Base-by-base conservation (phyloP, 768 basidiomycete genomes). In the Lactarius vividus region DNA sequence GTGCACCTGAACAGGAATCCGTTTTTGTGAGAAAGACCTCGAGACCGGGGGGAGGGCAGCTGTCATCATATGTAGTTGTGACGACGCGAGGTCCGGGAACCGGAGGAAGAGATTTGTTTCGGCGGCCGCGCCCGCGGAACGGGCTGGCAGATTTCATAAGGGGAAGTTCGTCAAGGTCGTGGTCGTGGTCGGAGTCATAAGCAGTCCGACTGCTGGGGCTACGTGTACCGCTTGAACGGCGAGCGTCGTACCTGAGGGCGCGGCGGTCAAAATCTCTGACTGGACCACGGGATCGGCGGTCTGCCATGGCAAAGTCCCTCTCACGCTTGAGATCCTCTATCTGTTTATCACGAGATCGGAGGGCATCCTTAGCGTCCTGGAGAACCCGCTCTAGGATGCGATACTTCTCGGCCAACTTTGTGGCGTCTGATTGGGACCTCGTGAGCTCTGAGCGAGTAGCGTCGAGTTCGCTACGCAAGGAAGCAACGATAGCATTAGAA, bases 1-100 rank as follows among this genome's bases (percentile, higher is more conserved):
- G 88, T 1, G 88, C 85, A 15, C 90, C 90, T 2, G 89, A 89
- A 88, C 86, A 89, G 35, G 75, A 71, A 74, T 92, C 90, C 37
- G 84, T 86, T 66, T 89, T 87, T 18, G 88, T 89, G 77, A 91
- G 81, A 75, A 87, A 91, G 26, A 81, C 78, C 72, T 91, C 91
- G 62, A 79, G 75, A 71, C 85, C 84, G 64, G 83, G 84, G 39
- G 85, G 84, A 15, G 86, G 88, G 13, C 79, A 79, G 52, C 84
- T 82, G 75, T 91, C 88, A 35, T 85, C 79, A 49, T 72, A 70
- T 66, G 71, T 52, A 54, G 73, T 40, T 20, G 57, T 18, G 8
- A 72, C 65, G 3, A 56, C 57, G 29, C 64, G 61, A 44, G 71
- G 35, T 13, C 35, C 35, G 35, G 35, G 73, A 40, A 67, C 59